Evolutionary conservation across 2,329 filamentous ascomycete species (phyloP), one percentile per base, ranked within the genome.

Genomic region (Penicillium occitanis): DNA sequence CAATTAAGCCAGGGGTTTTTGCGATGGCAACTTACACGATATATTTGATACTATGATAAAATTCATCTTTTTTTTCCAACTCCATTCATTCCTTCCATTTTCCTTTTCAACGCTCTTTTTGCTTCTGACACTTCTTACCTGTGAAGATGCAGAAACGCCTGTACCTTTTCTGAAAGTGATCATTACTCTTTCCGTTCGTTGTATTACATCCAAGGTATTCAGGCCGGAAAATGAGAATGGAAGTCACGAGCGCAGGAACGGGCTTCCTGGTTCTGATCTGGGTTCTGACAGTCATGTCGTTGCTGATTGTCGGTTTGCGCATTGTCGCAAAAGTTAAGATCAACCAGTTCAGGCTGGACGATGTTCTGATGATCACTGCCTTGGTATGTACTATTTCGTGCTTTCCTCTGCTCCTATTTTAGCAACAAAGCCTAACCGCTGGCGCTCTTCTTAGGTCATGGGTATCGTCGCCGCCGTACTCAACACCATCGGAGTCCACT

Each of bases 371-470:
- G 63, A 65, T 60, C 7, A 14, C 53, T 22, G 57, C 63, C 10
- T 37, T 65, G 63, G 63, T 65, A 48, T 46, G 17, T n/a, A 22
- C 42, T 64, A 19, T 30, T 17, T 28, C 3, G n/a, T 67, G 35
- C 13, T 37, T 14, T 13, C 13, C 70, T 30, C 69, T 70, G 4
- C 13, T 13, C 17, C 67, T 46, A 33, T 50, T 66, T 25, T 57
- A 68, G n/a, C 59, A 51, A 17, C 22, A 25, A 6, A 22, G 19
- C 40, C 62, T 64, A 33, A 64, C n/a, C 7, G 30, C 17, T 13
- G 37, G 4, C 25, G 8, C 30, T 14, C 14, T 14, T 11, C 46
- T 6, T 40, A 64, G 62, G 40, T 44, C 40, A 30, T 64, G 19
- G 19, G 44, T 8, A 48, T 57, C 17, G 42, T 59, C 8, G 51